Conservation (phyloP, 2,329 filamentous ascomycete species). For the Cladosporium velox region DNA sequence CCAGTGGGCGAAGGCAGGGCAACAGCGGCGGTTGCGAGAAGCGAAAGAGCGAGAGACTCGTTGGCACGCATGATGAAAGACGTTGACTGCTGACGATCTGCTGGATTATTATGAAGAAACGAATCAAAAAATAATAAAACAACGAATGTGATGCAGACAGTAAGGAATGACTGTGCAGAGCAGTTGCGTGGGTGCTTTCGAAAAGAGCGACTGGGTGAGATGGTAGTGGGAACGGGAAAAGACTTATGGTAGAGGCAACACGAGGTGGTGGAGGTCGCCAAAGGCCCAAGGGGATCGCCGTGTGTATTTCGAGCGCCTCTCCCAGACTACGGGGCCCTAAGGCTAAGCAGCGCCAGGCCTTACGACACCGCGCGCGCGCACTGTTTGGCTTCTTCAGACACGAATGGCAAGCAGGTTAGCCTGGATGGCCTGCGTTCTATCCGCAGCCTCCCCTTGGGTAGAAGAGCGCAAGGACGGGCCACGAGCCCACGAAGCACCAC, state of each 20-base stretch:
- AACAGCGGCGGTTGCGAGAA: slow-evolving; percentile 17
- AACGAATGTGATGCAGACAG: slow-evolving; percentile 11
- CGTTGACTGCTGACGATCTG: neutral
- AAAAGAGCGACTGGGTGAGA: slow-evolving; percentile 1
- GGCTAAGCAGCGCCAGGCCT: slow-evolving; percentile 1
- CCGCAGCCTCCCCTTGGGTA: neutral
- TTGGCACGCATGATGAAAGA: slow-evolving; percentile 10
- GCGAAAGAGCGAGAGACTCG: slow-evolving; percentile 19
- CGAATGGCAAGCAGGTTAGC: neutral
- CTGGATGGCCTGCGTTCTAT: neutral
- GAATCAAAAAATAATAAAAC: slow-evolving; percentile 7
- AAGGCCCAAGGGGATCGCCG: neutral
- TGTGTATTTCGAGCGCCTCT: slow-evolving; percentile 16
- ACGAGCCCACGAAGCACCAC: neutral
- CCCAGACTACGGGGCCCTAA: slow-evolving; percentile 3
- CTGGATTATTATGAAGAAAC: slow-evolving; percentile 16
- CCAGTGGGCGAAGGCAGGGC: slow-evolving; percentile 9
- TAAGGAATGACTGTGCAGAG: slow-evolving; percentile 12
- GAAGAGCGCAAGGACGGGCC: neutral
- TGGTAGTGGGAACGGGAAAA: neutral
- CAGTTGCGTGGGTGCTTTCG: neutral
- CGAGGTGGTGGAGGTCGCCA: neutral
- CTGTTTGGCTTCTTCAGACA: slow-evolving; percentile 14
- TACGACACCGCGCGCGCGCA: neutral
- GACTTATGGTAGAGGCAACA: slow-evolving; percentile 15